A percentile compares a stretch with the other conserved stretches of the same genome.
Conservation (phyloP, 345 rosid species). For the Citrus mangshanensis region DNA sequence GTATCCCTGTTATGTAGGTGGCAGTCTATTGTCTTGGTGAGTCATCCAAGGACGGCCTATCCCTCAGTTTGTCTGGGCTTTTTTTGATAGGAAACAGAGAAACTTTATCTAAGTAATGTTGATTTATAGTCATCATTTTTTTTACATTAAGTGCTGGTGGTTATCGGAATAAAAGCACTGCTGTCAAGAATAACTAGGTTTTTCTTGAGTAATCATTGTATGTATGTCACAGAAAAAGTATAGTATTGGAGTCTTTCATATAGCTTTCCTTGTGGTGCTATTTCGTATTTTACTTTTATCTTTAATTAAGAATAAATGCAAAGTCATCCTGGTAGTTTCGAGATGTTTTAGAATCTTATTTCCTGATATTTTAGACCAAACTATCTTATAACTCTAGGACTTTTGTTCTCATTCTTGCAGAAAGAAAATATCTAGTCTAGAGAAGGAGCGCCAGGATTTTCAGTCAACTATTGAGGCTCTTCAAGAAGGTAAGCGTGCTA, state of each 20-base stretch:
- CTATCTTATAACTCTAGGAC: not conserved
- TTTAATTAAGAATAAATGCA: not conserved
- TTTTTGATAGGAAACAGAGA: too few relatives aligned
- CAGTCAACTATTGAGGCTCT: constrained; percentile 82
- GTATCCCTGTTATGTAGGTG: not conserved
- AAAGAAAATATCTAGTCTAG: constrained; percentile 81
- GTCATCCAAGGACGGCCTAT: not conserved
- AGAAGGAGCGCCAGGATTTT: constrained; percentile 88
- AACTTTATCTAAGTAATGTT: not conserved
- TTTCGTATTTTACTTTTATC: not conserved
- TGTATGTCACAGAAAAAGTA: not conserved
- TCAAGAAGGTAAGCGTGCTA: constrained; percentile 67
- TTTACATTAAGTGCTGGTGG: not conserved
- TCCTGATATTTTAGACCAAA: not conserved
- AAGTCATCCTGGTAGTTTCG: not conserved
- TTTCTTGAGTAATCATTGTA: not conserved
- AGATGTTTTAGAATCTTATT: not conserved
- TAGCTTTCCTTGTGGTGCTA: not conserved
- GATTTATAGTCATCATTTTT: not conserved
- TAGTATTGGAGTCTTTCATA: not conserved
- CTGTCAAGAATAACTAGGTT: not conserved
- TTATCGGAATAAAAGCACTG: not conserved
- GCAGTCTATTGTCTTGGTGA: not conserved
- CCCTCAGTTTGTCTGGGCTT: not conserved
- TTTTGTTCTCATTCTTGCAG: constrained; percentile 36